Base-by-base conservation (phyloP, 352 stramenopile genomes). In the Peronospora tabacina region DNA sequence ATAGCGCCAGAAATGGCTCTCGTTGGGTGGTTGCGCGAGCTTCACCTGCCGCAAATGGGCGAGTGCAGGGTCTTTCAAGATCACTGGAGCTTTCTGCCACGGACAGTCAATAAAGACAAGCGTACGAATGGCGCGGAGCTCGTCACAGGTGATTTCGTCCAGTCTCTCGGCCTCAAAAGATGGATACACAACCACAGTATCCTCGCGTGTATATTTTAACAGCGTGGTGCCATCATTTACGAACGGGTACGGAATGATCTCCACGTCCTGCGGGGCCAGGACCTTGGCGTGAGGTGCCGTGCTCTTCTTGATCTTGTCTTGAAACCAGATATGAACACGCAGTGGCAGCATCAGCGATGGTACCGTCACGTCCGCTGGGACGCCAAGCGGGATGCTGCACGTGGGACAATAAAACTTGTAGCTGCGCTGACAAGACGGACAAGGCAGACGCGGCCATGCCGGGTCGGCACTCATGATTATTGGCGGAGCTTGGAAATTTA, bases 1-100 rank as follows among this genome's bases (percentile, higher is more conserved):
- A 57, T 94, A 94, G 32, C 82, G 73, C 82, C 82, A 94, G 54
- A 91, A 94, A 38, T 87, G 89, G 72, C 80, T 91, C 44, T 94
- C 70, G 1, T 75, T 61, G 1, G 82, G 82, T 12, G 82, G 82
- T 19, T 73, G 71, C 4, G 76, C 80, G 5, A 94, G 72, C 48
- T 91, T 94, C 13, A 94, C 75, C 29, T 81, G 82, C 1, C 78
- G 72, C 45, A 94, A 55, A 6, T 72, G 49, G 3, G 52, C 52
- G 11, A 94, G 64, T 26, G 64, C 67, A 3, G 70, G 50, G 45
- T 91, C 64, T 19, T 72, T 63, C 43, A 85, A 55, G 36, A 94
- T 87, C n/a, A 72, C 68, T 0, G 80, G 78, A 17, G 79, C 82
- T 48, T 94, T 94, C 34, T 94, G 80, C 82, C 82, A 94, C 24